Base-by-base conservation (phyloP, 2,329 filamentous ascomycete species). In the Beauveria caledonica region DNA sequence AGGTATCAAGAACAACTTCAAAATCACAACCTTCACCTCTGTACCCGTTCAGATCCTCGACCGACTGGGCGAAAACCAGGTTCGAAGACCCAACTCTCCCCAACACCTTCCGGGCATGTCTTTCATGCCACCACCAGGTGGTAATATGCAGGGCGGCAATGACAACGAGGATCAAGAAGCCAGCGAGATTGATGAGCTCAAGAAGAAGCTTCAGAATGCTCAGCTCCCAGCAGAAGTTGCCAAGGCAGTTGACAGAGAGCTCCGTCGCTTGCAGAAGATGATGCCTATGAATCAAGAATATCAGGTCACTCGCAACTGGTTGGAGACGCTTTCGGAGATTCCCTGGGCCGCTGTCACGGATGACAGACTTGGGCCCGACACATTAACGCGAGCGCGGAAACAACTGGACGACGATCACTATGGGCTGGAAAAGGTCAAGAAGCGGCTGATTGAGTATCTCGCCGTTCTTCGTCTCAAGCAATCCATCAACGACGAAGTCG, bases 401-500 rank as follows among this genome's bases (percentile, higher is more conserved):
- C 94, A 97, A 73, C 82, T 99, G 6, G 92, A 99, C 68, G 87
- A 95, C 64, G 94, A 99, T 70, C 94, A 99, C 73, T 97, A 97
- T 67, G 94, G 94, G 0, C 78, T 99, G 15, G 92, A 97, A 63
- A 95, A 93, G 74, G 93, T 99, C 70, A 99, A 99, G 84, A 97
- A 96, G 81, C 84, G 94, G 48, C 75, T 99, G 23, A 81, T 99
- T 5, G 95, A 97, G 72, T 99, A 99, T 70, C 80, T 99, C 48
- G 95, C 94, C 2, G 94, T 99, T n/a, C 80, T 99, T 57, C 89
- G 94, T 66, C 81, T 99, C 60, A 99, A 97, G 79, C 92, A 97
- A 71, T 86, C 89, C 23, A 86, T 93, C 63, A 97, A 97, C 65
- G 83, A 88, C 58, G 87, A 90, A 57, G 80, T 97, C 19, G 89